A percentile compares a stretch with the other conserved stretches of the same genome.
phyloP scores from a whole-genome alignment of 345 rosid species.

The Luvunga scandens region DNA sequence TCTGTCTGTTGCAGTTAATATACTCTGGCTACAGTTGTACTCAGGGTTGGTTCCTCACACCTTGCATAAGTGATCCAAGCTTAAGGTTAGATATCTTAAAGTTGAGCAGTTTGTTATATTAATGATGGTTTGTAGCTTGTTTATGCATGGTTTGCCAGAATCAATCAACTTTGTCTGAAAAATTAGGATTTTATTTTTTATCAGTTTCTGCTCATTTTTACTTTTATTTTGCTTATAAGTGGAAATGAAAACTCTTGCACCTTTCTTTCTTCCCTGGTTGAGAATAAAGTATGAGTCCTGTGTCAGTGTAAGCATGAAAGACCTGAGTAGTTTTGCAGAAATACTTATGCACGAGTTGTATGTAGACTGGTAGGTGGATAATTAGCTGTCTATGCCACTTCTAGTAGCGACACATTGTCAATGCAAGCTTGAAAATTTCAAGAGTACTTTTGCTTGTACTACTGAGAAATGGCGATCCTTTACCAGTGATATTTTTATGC shows the following conservation, averaged over 20 bases:
- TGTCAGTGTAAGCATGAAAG: neutral
- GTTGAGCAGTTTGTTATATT: neutral
- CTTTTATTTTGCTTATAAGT: neutral
- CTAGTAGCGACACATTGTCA: neutral
- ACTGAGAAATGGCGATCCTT: neutral
- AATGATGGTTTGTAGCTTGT: neutral
- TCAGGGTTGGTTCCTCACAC: conserved; percentile 98
- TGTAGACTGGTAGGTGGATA: neutral
- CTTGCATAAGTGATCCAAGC: conserved; percentile 80
- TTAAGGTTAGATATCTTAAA: conserved; percentile 59
- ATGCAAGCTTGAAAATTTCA: neutral
- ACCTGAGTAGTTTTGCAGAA: neutral
- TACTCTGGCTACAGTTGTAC: conserved; percentile 90
- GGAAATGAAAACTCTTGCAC: neutral
- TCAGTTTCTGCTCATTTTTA: neutral
- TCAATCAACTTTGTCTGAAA: neutral
- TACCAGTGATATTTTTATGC: neutral
- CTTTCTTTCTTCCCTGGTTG: neutral
- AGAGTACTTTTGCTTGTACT: neutral
- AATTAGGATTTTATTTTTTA: conserved; percentile 1
- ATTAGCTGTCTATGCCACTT: neutral
- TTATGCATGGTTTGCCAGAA: neutral
- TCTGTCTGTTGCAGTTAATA: conserved; percentile 57
- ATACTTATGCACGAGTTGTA: neutral
- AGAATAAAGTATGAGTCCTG: neutral